Conservation (phyloP, 495 filamentous ascomycete genomes). For the Penicillium salamii region DNA sequence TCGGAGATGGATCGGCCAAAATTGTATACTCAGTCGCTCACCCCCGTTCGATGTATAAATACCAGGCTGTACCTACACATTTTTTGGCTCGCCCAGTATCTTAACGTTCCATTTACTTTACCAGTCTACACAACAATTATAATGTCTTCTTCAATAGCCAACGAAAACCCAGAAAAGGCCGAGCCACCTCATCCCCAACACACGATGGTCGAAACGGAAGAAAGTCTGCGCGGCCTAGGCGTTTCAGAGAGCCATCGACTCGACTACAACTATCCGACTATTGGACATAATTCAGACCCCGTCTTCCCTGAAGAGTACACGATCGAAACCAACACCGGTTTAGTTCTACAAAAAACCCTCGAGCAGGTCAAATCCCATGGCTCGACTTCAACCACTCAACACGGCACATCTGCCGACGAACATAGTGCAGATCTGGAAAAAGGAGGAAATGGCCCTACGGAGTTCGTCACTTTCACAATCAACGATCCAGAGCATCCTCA, state of each 20-base stretch:
- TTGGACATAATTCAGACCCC: slow-evolving; percentile 18
- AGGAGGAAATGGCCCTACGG: slow-evolving; percentile 8
- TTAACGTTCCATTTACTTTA: too few relatives aligned
- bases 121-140: background rate
- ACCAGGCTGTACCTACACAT: background rate
- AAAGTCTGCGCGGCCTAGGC: slow-evolving; percentile 16
- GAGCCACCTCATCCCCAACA: background rate
- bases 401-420: slow-evolving; percentile 1
- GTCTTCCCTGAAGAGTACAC: slow-evolving; percentile 34
- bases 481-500: slow-evolving; percentile 51
- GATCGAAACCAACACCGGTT: slow-evolving; percentile 29
- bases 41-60: background rate
- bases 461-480: slow-evolving; percentile 34
- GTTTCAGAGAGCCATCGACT: slow-evolving; percentile 20
- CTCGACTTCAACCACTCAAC: slow-evolving; percentile 8
- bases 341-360: slow-evolving; percentile 27
- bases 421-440: slow-evolving; percentile 19
- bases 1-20: background rate
- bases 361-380: slow-evolving; percentile 20
- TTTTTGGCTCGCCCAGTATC: too few relatives aligned
- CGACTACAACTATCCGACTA: slow-evolving; percentile 29
- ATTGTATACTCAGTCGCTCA: background rate
- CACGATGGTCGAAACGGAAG: slow-evolving; percentile 18
- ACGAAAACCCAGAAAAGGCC: background rate
- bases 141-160: slow-evolving; percentile 4